Conservation (phyloP, 2,329 filamentous ascomycete species). For the Dichotomopilus funicola region DNA sequence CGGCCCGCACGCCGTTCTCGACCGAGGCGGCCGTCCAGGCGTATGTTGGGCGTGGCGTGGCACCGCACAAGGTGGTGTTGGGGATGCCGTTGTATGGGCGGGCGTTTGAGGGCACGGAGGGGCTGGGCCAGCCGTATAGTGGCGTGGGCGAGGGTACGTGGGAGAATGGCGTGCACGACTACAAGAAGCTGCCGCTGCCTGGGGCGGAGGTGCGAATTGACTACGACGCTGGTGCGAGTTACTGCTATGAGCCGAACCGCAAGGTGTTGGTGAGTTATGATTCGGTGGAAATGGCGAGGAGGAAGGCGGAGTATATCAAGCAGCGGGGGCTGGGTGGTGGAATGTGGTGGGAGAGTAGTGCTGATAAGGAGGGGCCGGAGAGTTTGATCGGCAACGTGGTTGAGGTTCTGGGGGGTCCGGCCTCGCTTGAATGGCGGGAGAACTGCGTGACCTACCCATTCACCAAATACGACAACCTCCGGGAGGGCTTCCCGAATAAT, state of each 20-base stretch:
- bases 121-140: conserved; percentile 60
- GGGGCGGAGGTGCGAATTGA: conserved; percentile 62
- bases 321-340: conserved; percentile 65
- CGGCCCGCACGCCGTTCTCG: conserved; percentile 69
- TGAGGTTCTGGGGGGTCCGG: conserved; percentile 48
- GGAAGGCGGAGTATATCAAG: conserved; percentile 68
- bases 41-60: conserved; percentile 62
- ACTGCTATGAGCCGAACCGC: conserved; percentile 61
- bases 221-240: conserved; percentile 59
- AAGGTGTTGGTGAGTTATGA: conserved; percentile 74
- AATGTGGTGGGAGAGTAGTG: conserved; percentile 98
- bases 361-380: conserved; percentile 57
- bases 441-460: conserved; percentile 60
- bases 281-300: conserved; percentile 57
- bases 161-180: conserved; percentile 84
- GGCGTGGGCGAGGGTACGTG: conserved; percentile 75
- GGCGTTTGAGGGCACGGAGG: conserved; percentile 72
- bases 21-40: conserved; percentile 62
- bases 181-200: conserved; percentile 69
- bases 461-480: conserved; percentile 65
- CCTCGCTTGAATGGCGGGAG: conserved; percentile 41
- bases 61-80: conserved; percentile 68
- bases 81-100: conserved; percentile 92
- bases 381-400: conserved; percentile 66
- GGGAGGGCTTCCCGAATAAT: conserved; percentile 47